Evolutionary conservation across 2,329 filamentous ascomycete genomes (phyloP).

Genomic region (Clathrospora elynae): DNA sequence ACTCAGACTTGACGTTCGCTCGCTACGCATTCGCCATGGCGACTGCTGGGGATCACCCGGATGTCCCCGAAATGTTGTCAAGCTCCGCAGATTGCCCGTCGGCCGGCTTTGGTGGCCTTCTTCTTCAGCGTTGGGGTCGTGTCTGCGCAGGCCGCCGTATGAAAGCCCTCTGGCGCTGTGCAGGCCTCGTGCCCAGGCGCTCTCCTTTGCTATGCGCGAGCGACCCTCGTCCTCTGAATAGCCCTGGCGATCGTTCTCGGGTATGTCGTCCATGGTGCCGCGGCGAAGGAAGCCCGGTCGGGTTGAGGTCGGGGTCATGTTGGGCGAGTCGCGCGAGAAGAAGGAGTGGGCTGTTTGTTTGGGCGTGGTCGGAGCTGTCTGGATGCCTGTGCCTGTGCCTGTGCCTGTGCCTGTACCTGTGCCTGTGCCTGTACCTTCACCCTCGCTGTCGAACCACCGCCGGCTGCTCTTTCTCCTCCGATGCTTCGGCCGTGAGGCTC

Average conservation of each 20-base stretch:
- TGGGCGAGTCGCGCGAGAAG: conserved; percentile 52
- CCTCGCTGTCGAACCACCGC: conserved; percentile 57
- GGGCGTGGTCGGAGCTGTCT: conserved; percentile 72
- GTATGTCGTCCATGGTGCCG: conserved; percentile 56
- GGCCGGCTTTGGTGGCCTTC: conserved; percentile 49
- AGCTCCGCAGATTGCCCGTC: conserved; percentile 50
- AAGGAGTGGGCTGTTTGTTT: conserved; percentile 59
- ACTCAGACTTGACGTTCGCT: conserved; percentile 55
- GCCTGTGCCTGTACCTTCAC: too few species aligned
- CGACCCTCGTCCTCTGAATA: conserved; percentile 59
- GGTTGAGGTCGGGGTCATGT: conserved; percentile 35
- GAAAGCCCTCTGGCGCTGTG: conserved; percentile 56
- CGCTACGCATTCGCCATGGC: conserved; percentile 52
- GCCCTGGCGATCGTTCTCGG: conserved; percentile 53
- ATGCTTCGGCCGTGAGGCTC: conserved; percentile 47
- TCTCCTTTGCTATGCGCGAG: conserved; percentile 53
- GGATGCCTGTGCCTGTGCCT: too few species aligned
- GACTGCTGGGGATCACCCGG: conserved; percentile 49
- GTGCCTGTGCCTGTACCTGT: too few species aligned
- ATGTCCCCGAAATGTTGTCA: conserved; percentile 53
- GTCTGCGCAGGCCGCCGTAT: conserved; percentile 48
- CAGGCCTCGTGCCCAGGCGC: conserved; percentile 53
- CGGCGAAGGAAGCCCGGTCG: conserved; percentile 59
- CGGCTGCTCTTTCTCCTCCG: conserved; percentile 68
- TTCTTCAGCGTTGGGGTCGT: conserved; percentile 41